Conservation (phyloP, 2,329 filamentous ascomycete species). For the Scolecobasidium constrictum region DNA sequence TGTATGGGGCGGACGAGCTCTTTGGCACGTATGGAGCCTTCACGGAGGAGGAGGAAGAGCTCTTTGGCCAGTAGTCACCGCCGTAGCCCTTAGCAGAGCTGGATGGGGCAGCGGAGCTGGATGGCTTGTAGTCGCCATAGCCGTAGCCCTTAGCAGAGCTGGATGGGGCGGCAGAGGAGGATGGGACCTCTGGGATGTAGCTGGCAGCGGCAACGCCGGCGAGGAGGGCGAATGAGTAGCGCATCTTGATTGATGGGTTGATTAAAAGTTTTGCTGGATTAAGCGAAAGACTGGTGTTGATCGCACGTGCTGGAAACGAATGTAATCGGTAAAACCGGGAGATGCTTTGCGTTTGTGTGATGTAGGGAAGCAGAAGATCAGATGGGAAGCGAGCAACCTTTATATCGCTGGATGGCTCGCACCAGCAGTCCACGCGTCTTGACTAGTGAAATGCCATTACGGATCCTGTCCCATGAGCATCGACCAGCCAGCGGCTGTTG, state of each 20-base stretch:
- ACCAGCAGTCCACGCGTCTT: neutral
- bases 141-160: neutral
- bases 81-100: neutral
- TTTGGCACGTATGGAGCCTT: neutral
- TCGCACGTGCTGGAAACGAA: constrained; percentile 22
- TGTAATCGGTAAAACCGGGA: constrained; percentile 28
- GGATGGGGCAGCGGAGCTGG: neutral
- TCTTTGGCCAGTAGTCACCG: neutral
- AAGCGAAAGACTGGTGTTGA: constrained; percentile 15
- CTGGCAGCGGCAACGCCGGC: constrained; percentile 17
- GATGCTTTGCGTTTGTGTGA: constrained; percentile 20
- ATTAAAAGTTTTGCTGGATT: constrained; percentile 12
- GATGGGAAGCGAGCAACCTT: constrained; percentile 10
- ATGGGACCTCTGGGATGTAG: neutral
- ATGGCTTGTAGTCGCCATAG: neutral
- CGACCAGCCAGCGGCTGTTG: neutral
- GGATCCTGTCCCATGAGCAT: neutral
- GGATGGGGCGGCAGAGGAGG: neutral
- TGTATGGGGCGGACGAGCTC: neutral
- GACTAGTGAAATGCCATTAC: neutral
- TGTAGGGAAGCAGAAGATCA: constrained; percentile 15
- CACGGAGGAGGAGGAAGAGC: no score
- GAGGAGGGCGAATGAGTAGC: constrained; percentile 21
- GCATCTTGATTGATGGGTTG: constrained; percentile 26
- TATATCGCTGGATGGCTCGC: neutral